Conservation (phyloP, 73 alveolate species). For the Symbiodinium pilosum region DNA sequence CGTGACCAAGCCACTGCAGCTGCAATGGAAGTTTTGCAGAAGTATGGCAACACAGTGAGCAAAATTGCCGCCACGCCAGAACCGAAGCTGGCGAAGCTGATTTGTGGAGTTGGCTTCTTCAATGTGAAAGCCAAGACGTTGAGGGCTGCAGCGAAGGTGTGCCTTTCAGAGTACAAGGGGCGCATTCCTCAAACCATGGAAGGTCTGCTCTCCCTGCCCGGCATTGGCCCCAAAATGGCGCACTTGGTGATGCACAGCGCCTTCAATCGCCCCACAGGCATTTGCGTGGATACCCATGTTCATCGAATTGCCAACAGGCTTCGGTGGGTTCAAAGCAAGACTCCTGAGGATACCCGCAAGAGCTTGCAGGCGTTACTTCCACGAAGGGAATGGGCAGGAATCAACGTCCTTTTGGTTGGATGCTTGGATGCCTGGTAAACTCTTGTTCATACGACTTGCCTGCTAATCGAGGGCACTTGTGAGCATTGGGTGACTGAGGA, state of each 20-base stretch:
- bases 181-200: slow-evolving; percentile 74
- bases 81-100: slow-evolving; percentile 63
- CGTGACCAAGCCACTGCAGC: slow-evolving; percentile 86
- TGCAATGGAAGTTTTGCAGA: not conserved
- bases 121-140: slow-evolving; percentile 64
- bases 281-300: slow-evolving; percentile 84
- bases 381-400: slow-evolving; percentile 22
- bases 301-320: slow-evolving; percentile 80
- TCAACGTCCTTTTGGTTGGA: slow-evolving; percentile 50
- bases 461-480: not conserved
- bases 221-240: slow-evolving; percentile 91
- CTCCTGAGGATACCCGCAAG: slow-evolving; percentile 43
- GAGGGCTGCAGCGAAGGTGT: slow-evolving; percentile 71
- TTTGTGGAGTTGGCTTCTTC: slow-evolving; percentile 57
- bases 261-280: slow-evolving; percentile 68
- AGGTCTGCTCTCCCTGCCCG: slow-evolving; percentile 57
- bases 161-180: slow-evolving; percentile 59
- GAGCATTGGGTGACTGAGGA: not conserved
- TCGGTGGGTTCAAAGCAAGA: slow-evolving; percentile 41
- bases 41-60: slow-evolving; percentile 10
- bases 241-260: slow-evolving; percentile 93
- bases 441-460: too few relatives aligned
- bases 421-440: not conserved
- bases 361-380: slow-evolving; percentile 42
- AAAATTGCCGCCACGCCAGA: not conserved